These are phyloP conservation scores for Saccharomycopsis malanga DNA, from an alignment of 805 yeast species.

Conservation along the genomic window DNA sequence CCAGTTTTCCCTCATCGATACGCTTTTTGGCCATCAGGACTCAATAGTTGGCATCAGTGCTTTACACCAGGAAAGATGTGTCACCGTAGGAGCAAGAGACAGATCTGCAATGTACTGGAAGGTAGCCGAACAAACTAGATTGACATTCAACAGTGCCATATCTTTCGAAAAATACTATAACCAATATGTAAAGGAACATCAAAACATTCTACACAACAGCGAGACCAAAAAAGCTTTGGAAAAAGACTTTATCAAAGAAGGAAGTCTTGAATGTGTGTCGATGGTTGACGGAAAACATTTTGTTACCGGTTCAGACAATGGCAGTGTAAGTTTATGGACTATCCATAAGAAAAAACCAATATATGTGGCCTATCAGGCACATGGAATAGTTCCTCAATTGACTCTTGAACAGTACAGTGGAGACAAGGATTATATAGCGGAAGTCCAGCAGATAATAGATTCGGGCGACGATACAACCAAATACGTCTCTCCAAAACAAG, in stretches of 20 bases:
- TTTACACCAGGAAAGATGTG: slow-evolving; percentile 80
- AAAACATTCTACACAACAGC: slow-evolving; percentile 28
- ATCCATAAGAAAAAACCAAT: slow-evolving; percentile 84
- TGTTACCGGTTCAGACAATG: slow-evolving; percentile 93
- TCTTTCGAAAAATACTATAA: slow-evolving; percentile 28
- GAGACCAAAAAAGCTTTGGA: slow-evolving; percentile 30
- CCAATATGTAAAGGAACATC: slow-evolving; percentile 34
- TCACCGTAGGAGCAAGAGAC: slow-evolving; percentile 92
- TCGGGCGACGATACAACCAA: slow-evolving; percentile 30
- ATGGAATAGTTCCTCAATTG: slow-evolving; percentile 56
- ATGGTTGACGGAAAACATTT: slow-evolving; percentile 92
- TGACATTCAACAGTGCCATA: slow-evolving; percentile 82
- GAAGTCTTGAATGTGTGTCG: slow-evolving; percentile 81
- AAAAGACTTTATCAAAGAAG: slow-evolving; percentile 55
- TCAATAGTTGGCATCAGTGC: slow-evolving; percentile 76
- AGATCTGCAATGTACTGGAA: slow-evolving; percentile 96
- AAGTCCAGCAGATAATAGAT: slow-evolving; percentile 3
- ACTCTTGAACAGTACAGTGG: slow-evolving; percentile 50
- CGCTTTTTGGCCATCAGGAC: slow-evolving; percentile 94
- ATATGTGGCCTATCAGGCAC: slow-evolving; percentile 60
- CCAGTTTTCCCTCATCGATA: slow-evolving; percentile 84
- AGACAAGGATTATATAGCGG: slow-evolving; percentile 27
- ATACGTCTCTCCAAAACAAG: slow-evolving; percentile 66
- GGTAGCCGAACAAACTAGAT: slow-evolving; percentile 87
- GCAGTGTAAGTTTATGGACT: slow-evolving; percentile 86